Evolutionary conservation across 495 filamentous ascomycete species (phyloP).

Genomic region (Penicillium paradoxum): DNA sequence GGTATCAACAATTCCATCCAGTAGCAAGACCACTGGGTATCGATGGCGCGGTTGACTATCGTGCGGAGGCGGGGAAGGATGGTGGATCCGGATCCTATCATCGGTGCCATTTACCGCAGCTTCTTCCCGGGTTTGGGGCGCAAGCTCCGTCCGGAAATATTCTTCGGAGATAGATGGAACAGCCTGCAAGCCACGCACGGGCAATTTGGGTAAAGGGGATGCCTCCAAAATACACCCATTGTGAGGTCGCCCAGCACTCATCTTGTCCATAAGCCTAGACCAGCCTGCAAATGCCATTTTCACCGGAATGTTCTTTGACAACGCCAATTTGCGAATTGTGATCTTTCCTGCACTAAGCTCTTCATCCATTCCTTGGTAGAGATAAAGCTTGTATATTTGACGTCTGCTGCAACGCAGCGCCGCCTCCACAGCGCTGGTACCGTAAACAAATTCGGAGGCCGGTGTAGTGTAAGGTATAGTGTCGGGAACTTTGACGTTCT

Average conservation of each 20-base stretch:
- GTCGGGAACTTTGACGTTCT: slow-evolving; percentile 42
- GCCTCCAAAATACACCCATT: slow-evolving; percentile 88
- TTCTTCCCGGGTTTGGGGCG: slow-evolving; percentile 69
- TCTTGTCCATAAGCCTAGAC: slow-evolving; percentile 70
- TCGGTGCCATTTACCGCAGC: slow-evolving; percentile 60
- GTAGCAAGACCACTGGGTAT: slow-evolving; percentile 71
- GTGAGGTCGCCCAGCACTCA: slow-evolving; percentile 78
- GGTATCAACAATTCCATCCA: slow-evolving; percentile 82
- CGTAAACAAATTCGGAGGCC: slow-evolving; percentile 89
- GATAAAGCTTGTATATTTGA: slow-evolving; percentile 78
- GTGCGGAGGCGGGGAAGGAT: slow-evolving; percentile 8
- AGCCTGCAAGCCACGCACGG: slow-evolving; percentile 54
- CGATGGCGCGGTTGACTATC: slow-evolving; percentile 30
- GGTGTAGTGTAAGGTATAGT: slow-evolving; percentile 76
- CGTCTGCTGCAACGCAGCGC: slow-evolving; percentile 65
- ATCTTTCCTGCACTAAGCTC: slow-evolving; percentile 37
- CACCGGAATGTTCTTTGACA: slow-evolving; percentile 47
- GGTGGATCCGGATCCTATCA: slow-evolving; percentile 33
- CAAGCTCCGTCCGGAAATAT: slow-evolving; percentile 55
- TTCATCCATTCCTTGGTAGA: slow-evolving; percentile 50
- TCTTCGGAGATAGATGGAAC: slow-evolving; percentile 34
- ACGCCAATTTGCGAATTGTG: slow-evolving; percentile 54
- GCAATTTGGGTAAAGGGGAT: slow-evolving; percentile 71
- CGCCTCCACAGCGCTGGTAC: slow-evolving; percentile 72
- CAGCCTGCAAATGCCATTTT: slow-evolving; percentile 50